These are phyloP conservation scores for Rhamnella rubrinervis DNA, from an alignment of 331 rosid species.

Conservation along the genomic window DNA sequence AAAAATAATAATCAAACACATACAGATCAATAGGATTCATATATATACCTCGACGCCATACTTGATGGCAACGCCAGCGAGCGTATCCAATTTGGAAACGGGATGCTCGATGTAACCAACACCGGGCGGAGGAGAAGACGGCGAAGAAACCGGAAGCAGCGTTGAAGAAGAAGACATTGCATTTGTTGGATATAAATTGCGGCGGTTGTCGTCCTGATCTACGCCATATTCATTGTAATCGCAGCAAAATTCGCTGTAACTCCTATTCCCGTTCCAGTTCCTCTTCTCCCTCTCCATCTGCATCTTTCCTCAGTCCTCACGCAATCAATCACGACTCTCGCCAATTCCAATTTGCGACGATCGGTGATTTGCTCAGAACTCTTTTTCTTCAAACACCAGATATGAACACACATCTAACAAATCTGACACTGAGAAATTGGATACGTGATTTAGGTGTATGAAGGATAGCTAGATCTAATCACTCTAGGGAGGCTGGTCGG, in stretches of 20 bases:
- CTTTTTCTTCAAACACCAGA: no score
- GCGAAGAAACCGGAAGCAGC: constrained; percentile 22
- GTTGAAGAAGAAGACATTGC: constrained; percentile 15
- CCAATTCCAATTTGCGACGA: no score
- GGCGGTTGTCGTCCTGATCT: constrained; percentile 12
- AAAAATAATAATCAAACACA: neutral
- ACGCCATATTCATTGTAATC: constrained; percentile 16
- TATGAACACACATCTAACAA: no score
- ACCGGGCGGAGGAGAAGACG: constrained; percentile 20
- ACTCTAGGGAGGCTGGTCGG: no score
- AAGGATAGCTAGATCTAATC: no score
- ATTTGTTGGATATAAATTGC: neutral
- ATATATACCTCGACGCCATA: constrained; percentile 81
- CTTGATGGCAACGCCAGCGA: constrained; percentile 87
- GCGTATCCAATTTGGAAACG: constrained; percentile 75
- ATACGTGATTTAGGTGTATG: no score
- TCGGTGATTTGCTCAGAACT: no score
- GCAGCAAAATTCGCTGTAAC: constrained; percentile 18
- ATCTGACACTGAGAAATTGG: no score
- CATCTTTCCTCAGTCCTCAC: constrained; percentile 1
- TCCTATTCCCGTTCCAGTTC: constrained; percentile 26
- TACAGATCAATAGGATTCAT: neutral
- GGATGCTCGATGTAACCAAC: constrained; percentile 55
- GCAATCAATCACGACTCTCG: neutral
- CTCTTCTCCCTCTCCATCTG: constrained; percentile 45